A percentile compares a stretch with the other conserved stretches of the same genome.
phyloP scores from a whole-genome alignment of 1,284 basidiomycete genomes.

The Salmacisia buchloeana region DNA sequence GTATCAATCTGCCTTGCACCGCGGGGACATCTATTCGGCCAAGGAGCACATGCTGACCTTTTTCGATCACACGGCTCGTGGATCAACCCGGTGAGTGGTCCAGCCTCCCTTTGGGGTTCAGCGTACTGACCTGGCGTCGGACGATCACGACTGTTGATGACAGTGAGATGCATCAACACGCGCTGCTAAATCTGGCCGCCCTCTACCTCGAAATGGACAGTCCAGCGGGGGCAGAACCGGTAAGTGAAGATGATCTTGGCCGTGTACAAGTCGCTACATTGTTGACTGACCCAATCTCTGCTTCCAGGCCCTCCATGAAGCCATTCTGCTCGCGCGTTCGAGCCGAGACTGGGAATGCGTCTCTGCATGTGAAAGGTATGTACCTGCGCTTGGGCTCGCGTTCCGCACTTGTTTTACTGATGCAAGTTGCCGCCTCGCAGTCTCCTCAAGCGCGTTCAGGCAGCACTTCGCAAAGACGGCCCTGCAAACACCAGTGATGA shows the following conservation, averaged over 20 bases:
- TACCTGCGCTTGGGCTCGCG: too few species aligned
- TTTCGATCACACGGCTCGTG: slow-evolving; percentile 3
- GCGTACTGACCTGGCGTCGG: not conserved
- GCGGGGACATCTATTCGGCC: not conserved
- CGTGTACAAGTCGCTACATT: too few species aligned
- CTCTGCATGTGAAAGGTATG: slow-evolving; percentile 3
- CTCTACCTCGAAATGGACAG: not conserved
- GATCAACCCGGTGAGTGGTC: not conserved
- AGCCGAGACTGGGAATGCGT: slow-evolving; percentile 6
- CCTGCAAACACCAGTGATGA: too few species aligned
- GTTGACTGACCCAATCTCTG: not conserved
- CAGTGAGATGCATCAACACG: slow-evolving; percentile 6
- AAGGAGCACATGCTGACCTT: slow-evolving; percentile 6
- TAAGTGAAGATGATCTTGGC: not conserved
- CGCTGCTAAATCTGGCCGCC: not conserved
- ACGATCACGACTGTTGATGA: not conserved
- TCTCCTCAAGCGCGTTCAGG: not conserved
- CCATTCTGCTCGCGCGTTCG: not conserved
- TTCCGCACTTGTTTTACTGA: not conserved
- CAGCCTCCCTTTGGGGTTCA: not conserved
- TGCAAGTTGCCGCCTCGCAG: not conserved
- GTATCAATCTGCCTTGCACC: not conserved
- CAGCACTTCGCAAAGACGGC: not conserved
- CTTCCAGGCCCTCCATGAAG: not conserved
- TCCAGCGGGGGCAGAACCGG: not conserved